A percentile compares a stretch with the other conserved stretches of the same genome.
phyloP scores from a whole-genome alignment of 148 eudicot species.

The Rhododendron ferrugineum region DNA sequence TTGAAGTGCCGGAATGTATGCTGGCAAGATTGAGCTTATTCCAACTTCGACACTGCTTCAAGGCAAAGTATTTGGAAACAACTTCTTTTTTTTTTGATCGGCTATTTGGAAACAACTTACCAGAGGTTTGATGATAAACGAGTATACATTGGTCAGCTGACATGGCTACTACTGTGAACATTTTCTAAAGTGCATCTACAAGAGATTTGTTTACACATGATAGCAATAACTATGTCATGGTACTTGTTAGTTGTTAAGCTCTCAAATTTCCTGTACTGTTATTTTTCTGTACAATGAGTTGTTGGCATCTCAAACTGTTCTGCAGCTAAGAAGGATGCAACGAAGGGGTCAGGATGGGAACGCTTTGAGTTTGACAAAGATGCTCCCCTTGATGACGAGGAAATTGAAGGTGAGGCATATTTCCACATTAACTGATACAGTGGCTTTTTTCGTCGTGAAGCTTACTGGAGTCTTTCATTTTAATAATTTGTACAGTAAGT shows the following conservation, averaged over 20 bases:
- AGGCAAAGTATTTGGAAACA: background rate
- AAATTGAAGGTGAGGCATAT: conserved; percentile 62
- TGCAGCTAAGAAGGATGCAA: conserved; percentile 75
- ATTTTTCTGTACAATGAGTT: background rate
- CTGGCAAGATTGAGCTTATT: too few species aligned
- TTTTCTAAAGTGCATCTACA: background rate
- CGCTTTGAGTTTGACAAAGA: conserved; percentile 89
- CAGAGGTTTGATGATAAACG: background rate
- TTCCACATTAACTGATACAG: conserved; percentile 1
- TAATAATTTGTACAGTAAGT: background rate
- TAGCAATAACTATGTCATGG: background rate
- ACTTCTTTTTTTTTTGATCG: too few species aligned
- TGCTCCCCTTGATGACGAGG: conserved; percentile 89
- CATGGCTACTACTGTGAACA: background rate
- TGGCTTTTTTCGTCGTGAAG: background rate
- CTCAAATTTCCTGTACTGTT: background rate
- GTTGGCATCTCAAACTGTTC: background rate
- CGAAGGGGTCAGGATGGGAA: conserved; percentile 83
- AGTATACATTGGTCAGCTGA: background rate
- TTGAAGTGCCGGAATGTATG: background rate
- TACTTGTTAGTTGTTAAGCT: background rate
- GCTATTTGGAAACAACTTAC: background rate
- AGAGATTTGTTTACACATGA: background rate
- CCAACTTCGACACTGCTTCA: background rate
- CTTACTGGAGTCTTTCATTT: background rate